Evolutionary conservation across 202 grass and related monocot genomes (phyloP), one percentile per base, ranked within the genome.

Genomic region (Digitaria exilis): DNA sequence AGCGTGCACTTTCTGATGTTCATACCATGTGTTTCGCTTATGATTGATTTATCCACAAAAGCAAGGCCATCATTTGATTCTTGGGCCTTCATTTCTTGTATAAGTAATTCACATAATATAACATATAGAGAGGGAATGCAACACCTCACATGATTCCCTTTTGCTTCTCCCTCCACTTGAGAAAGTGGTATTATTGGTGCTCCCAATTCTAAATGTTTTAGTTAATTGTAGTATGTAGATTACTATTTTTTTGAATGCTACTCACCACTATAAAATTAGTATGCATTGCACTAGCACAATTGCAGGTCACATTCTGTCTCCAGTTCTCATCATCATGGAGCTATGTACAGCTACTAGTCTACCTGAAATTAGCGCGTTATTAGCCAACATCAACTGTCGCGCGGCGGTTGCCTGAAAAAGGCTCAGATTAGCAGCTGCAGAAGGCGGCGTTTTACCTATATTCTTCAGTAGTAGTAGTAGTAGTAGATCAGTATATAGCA

Each of bases 141-240:
- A 87, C 85, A 92, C 84, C 87, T 94, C 94, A 90, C 60, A 92
- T 88, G 89, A 94, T 97, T 92, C 89, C 31, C 84, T 84, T 49
- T 51, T 85, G 65, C 78, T 49, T 87, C 69, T 48, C 82, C 83
- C 89, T 84, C 91, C 89, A 94, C 86, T 88, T 52, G 71, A 71
- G 45, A 87, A 90, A 90, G 80, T 70, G 75, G 70, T 34, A 52
- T 46, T 44, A 71, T 76, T 84, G 80, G 80, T 87, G 69, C 75
- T 87, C 79, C 88, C 63, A 84, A 84, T 84, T 90, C 22, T 69
- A 84, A 76, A 87, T 65, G 71, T 42, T 26, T 70, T 31, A 32
- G 8, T 56, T 22, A 24, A 80, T 55, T 69, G 34, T 29, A 68
- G 39, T 39, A 0, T 39, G 37, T 39, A 39, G 4, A 39, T 39